Evolutionary conservation across 2,329 filamentous ascomycete species (phyloP).

Genomic region (Curvularia spicifera): DNA sequence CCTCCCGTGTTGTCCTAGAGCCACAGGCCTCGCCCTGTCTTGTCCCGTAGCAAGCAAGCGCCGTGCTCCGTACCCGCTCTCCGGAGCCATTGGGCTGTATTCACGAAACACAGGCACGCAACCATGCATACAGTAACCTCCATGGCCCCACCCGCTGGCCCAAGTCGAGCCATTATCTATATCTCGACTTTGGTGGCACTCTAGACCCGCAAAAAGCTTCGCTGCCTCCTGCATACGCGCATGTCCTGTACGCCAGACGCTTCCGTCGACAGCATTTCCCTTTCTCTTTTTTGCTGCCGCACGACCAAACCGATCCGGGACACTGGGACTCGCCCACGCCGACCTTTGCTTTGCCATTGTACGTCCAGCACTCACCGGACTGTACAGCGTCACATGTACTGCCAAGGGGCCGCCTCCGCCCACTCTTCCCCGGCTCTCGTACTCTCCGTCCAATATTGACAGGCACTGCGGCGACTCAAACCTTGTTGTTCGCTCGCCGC

Average conservation of each 20-base stretch:
- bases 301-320: slow-evolving; percentile 13
- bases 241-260: not conserved
- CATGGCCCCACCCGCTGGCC: slow-evolving; percentile 29
- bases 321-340: slow-evolving; percentile 15
- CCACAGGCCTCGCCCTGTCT: slow-evolving; percentile 28
- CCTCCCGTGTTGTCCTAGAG: slow-evolving; percentile 25
- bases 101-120: slow-evolving; percentile 27
- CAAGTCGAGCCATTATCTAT: slow-evolving; percentile 21
- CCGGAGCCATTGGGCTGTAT: slow-evolving; percentile 27
- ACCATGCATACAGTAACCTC: slow-evolving; percentile 23
- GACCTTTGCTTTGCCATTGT: slow-evolving; percentile 10
- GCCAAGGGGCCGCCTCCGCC: slow-evolving; percentile 23
- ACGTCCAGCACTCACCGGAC: not conserved
- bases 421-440: slow-evolving; percentile 26
- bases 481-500: slow-evolving; percentile 32
- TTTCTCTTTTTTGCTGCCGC: slow-evolving; percentile 3
- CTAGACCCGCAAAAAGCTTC: slow-evolving; percentile 30
- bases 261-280: not conserved
- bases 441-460: slow-evolving; percentile 33
- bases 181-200: slow-evolving; percentile 32
- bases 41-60: slow-evolving; percentile 16
- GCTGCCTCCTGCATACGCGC: slow-evolving; percentile 15
- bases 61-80: slow-evolving; percentile 18
- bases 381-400: slow-evolving; percentile 21
- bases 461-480: slow-evolving; percentile 37